Percentiles rank a stretch among this genome's conserved stretches.
Evolutionary conservation across 1,139 yeast genomes (phyloP).

Genomic region (Magnusiomyces suaveolens): DNA sequence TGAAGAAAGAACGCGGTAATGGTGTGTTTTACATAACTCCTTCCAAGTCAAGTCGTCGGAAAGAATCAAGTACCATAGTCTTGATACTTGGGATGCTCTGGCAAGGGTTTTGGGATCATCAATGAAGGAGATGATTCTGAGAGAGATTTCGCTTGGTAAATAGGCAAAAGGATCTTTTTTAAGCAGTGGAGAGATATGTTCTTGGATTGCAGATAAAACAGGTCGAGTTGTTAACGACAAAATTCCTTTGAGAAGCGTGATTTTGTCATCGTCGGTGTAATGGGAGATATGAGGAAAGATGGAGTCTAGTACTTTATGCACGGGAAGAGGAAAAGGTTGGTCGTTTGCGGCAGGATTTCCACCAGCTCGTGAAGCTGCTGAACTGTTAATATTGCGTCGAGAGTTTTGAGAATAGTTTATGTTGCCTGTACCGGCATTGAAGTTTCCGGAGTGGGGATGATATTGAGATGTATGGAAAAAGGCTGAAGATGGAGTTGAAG

Average conservation of each 20-base stretch:
- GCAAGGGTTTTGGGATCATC: slow-evolving; percentile 44
- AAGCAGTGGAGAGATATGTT: slow-evolving; percentile 65
- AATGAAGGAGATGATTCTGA: slow-evolving; percentile 73
- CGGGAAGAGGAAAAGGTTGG: slow-evolving; percentile 4
- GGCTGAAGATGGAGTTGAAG: slow-evolving; percentile 8
- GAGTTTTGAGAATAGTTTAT: no score
- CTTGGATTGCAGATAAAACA: slow-evolving; percentile 60
- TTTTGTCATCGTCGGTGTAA: slow-evolving; percentile 12
- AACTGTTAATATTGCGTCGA: neutral
- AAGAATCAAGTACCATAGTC: slow-evolving; percentile 35
- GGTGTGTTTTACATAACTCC: slow-evolving; percentile 34
- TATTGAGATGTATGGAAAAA: neutral
- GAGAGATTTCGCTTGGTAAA: slow-evolving; percentile 73
- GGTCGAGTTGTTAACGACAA: slow-evolving; percentile 33
- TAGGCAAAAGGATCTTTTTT: slow-evolving; percentile 79
- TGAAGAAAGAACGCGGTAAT: slow-evolving; percentile 33
- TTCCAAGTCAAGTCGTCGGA: slow-evolving; percentile 39
- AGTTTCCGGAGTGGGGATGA: neutral
- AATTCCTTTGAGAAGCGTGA: slow-evolving; percentile 9
- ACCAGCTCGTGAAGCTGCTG: neutral
- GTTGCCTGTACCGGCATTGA: neutral
- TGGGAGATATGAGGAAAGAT: slow-evolving; percentile 10
- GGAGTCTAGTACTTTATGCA: slow-evolving; percentile 5
- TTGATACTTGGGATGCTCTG: slow-evolving; percentile 38
- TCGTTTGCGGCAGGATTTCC: neutral